Conservation (phyloP, 1,284 basidiomycete genomes). For the Tetrapyrgos nigripes region DNA sequence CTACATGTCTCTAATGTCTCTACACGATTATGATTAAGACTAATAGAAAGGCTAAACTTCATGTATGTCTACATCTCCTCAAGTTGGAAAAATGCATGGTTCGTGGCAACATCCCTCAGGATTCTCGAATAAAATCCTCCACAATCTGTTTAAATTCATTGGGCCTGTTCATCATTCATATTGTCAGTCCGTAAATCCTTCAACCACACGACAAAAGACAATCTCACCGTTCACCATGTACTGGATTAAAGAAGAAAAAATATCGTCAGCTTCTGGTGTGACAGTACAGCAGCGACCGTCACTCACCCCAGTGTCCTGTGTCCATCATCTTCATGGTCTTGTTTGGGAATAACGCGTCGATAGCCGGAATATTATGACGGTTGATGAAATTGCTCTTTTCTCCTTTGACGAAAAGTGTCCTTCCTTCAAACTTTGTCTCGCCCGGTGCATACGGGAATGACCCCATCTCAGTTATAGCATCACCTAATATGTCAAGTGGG, state of each 20-base stretch:
- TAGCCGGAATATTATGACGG: conserved; percentile 60
- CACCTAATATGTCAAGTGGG: conserved; percentile 70
- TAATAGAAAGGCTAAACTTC: no score
- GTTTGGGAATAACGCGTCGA: conserved; percentile 73
- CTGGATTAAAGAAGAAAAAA: background rate
- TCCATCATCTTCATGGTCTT: conserved; percentile 60
- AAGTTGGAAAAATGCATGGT: no score
- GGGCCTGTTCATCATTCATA: conserved; percentile 2
- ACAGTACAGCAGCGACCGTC: background rate
- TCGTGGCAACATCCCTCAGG: no score
- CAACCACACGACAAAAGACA: background rate
- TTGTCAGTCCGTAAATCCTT: no score
- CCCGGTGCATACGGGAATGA: conserved; percentile 75
- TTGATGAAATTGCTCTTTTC: conserved; percentile 82
- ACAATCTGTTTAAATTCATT: conserved; percentile 17
- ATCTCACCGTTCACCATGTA: conserved; percentile 16
- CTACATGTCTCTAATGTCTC: no score
- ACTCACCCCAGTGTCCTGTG: conserved; percentile 73
- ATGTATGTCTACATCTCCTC: no score
- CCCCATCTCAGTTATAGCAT: conserved; percentile 71
- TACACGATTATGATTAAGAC: no score
- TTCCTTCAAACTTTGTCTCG: conserved; percentile 64
- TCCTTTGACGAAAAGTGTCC: conserved; percentile 82
- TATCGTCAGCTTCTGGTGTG: background rate
- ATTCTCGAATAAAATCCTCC: conserved; percentile 8